phyloP scores from a whole-genome alignment of 2,329 filamentous ascomycete species.

The Fusarium coicis region DNA sequence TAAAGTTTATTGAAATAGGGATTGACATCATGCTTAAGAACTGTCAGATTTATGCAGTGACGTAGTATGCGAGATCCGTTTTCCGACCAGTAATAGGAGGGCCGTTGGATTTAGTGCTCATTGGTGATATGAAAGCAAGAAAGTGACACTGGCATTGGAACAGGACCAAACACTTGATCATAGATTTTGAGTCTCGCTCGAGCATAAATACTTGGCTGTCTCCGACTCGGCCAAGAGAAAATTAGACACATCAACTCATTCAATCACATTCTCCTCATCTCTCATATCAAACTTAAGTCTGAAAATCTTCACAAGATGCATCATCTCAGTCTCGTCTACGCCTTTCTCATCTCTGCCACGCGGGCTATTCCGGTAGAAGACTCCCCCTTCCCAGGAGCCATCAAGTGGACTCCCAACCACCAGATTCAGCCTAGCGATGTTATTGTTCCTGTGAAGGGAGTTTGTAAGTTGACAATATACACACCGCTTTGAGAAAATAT shows the following conservation, averaged over 20 bases:
- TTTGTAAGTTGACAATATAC: neutral
- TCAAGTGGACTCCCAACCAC: neutral
- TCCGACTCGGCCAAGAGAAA: neutral
- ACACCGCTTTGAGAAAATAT: accelerated
- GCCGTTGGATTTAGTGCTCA: accelerated
- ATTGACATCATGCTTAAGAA: neutral
- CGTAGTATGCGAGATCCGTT: neutral
- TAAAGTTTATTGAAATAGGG: neutral
- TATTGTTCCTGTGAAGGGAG: neutral
- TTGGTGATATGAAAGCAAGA: neutral
- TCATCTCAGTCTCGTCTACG: neutral
- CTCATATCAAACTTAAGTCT: neutral
- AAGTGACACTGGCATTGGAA: too few species aligned
- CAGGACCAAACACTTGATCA: neutral
- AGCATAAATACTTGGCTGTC: neutral
- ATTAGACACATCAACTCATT: neutral
- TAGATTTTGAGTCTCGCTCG: accelerated
- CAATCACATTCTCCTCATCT: neutral
- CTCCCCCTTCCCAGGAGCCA: neutral
- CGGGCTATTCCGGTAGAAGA: neutral
- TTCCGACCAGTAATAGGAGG: neutral
- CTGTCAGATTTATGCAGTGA: neutral
- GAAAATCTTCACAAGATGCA: neutral
- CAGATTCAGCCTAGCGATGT: neutral
- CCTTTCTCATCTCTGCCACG: neutral